phyloP scores from a whole-genome alignment of 805 yeast species.

The Starmerella tilneyi region DNA sequence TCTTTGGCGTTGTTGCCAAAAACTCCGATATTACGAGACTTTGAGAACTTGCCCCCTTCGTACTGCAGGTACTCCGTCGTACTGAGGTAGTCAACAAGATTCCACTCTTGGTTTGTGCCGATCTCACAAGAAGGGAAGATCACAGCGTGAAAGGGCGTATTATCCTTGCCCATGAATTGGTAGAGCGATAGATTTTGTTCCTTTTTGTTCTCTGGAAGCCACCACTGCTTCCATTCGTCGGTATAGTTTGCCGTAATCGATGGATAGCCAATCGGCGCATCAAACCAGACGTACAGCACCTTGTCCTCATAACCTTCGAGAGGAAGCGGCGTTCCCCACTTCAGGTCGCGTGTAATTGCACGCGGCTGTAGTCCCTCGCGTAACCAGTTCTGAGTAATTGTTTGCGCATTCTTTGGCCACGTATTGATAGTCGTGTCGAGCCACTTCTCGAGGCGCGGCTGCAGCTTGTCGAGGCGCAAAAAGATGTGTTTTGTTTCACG shows the following conservation, averaged over 20 bases:
- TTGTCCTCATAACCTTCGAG: constrained; percentile 73
- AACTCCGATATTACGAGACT: constrained; percentile 96
- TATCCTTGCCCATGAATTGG: constrained; percentile 99
- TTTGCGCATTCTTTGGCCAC: constrained; percentile 87
- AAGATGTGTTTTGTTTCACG: constrained; percentile 78
- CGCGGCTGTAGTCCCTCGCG: constrained; percentile 87
- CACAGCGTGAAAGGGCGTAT: constrained; percentile 97
- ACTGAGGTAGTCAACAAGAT: constrained; percentile 76
- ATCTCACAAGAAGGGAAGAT: constrained; percentile 89
- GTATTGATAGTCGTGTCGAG: constrained; percentile 60
- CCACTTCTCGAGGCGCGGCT: constrained; percentile 67
- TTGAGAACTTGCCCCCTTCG: constrained; percentile 96
- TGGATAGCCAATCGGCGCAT: constrained; percentile 93
- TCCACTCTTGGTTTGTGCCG: constrained; percentile 86
- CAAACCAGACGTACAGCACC: constrained; percentile 97
- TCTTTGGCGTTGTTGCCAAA: constrained; percentile 96
- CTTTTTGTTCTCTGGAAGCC: constrained; percentile 46
- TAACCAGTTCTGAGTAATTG: constrained; percentile 87
- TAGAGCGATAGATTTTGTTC: constrained; percentile 82
- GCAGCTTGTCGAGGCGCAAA: constrained; percentile 72
- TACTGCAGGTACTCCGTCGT: constrained; percentile 96
- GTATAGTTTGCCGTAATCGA: constrained; percentile 93
- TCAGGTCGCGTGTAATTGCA: constrained; percentile 92
- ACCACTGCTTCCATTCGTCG: constrained; percentile 77
- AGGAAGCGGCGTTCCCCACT: constrained; percentile 99